Conservation (phyloP, 2,329 filamentous ascomycete species). For the Macrophomina pseudophaseolina region DNA sequence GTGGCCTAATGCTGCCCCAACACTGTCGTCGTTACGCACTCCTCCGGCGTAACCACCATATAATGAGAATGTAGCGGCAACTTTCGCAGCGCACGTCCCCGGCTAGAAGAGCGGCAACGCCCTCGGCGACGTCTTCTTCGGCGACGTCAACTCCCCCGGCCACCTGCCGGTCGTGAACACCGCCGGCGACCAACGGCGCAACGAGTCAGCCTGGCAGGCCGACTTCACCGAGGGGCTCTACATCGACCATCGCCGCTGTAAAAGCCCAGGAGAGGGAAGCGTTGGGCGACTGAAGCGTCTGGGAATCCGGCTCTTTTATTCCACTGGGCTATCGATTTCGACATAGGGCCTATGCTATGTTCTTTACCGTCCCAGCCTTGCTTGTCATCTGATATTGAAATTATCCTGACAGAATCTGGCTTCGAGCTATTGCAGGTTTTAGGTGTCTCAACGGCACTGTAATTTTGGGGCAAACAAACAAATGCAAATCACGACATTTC, state of each 20-base stretch:
- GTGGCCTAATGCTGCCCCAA: slow-evolving; percentile 50
- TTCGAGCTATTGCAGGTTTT: too few relatives aligned
- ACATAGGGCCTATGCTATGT: too few relatives aligned
- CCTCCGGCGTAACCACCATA: slow-evolving; percentile 36
- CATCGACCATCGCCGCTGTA: slow-evolving; percentile 50
- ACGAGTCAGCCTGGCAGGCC: slow-evolving; percentile 54
- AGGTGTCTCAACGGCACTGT: too few relatives aligned
- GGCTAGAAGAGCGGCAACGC: slow-evolving; percentile 69
- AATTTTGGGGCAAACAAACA: too few relatives aligned
- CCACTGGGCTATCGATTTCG: too few relatives aligned
- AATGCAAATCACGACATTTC: too few relatives aligned
- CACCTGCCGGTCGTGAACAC: slow-evolving; percentile 73
- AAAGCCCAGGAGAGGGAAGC: too few relatives aligned
- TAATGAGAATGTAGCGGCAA: slow-evolving; percentile 49
- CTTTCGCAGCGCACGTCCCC: slow-evolving; percentile 51
- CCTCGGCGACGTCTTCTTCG: slow-evolving; percentile 67
- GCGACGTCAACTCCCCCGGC: slow-evolving; percentile 66
- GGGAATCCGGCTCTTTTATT: too few relatives aligned
- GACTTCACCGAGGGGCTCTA: slow-evolving; percentile 49
- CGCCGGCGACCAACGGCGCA: slow-evolving; percentile 61
- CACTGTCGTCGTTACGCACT: slow-evolving; percentile 51
- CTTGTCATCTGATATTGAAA: too few relatives aligned
- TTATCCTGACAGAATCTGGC: too few relatives aligned
- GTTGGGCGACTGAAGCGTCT: too few relatives aligned
- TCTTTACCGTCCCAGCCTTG: too few relatives aligned